Evolutionary conservation across 805 yeast species (phyloP).

Genomic region (Saturnispora gosingensis): DNA sequence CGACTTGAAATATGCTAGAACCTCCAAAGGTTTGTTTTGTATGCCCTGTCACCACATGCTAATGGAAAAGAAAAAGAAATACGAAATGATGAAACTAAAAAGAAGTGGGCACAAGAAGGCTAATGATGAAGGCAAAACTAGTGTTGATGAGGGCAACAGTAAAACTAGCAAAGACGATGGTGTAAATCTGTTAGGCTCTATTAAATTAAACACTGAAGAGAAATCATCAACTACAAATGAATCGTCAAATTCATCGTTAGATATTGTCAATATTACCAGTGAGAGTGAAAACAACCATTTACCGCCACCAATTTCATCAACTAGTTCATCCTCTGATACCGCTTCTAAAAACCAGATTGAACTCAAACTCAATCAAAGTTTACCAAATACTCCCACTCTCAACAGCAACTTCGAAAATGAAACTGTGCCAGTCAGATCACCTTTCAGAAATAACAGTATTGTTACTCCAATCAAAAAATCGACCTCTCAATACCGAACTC

Average conservation of each 20-base stretch:
- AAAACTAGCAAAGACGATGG: not conserved
- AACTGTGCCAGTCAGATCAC: constrained; percentile 24
- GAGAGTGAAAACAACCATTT: not conserved
- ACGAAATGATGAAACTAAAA: constrained; percentile 38
- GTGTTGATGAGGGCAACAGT: not conserved
- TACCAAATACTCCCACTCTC: constrained; percentile 7
- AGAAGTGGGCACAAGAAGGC: constrained; percentile 12
- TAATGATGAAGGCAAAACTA: not conserved
- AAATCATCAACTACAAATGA: not conserved
- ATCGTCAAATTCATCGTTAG: not conserved
- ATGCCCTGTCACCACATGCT: constrained; percentile 84
- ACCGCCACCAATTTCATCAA: not conserved
- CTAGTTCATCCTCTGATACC: not conserved
- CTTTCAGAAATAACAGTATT: constrained; percentile 15
- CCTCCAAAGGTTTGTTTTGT: constrained; percentile 87
- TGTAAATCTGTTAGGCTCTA: not conserved
- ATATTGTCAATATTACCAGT: not conserved
- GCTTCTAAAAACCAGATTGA: not conserved
- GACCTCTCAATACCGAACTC: constrained; percentile 15
- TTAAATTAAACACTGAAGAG: not conserved
- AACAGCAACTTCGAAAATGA: not conserved
- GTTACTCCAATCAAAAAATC: constrained; percentile 11
- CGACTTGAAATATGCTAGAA: constrained; percentile 84
- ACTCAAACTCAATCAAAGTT: not conserved
- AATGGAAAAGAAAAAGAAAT: constrained; percentile 62